Evolutionary conservation across 2,329 filamentous ascomycete species (phyloP), one percentile per base, ranked within the genome.

Genomic region (Verticillium alfalfae): DNA sequence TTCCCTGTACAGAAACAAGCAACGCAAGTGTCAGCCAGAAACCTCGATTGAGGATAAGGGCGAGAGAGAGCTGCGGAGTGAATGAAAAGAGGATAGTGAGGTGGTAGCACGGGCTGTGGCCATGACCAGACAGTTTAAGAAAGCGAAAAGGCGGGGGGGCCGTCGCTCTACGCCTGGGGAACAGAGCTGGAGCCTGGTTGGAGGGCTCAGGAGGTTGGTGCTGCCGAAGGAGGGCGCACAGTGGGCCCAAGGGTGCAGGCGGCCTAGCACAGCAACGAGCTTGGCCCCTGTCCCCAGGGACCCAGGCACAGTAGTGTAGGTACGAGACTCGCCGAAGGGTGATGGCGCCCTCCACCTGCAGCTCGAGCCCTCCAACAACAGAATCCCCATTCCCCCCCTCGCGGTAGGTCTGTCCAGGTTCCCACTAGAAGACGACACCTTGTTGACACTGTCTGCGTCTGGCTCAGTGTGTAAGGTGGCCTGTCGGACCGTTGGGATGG

Each of bases 51-150:
- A 64, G 63, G 36, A 79, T 78, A 72, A 76, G 77, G 45, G 77
- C 66, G 70, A 73, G 79, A 75, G 73, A 74, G 71, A 78, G 39
- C 74, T 76, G 76, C 77, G 75, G 75, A 77, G 76, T 78, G 78
- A 68, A 73, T 78, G 76, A 79, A 80, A 80, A 78, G 76, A 79
- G 78, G 72, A 79, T 79, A 79, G 77, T 73, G 75, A 78, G 75
- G 75, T 78, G 72, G 78, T 80, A 78, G 76, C 76, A 79, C 76
- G 74, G 74, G 71, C 74, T 75, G 74, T 72, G 74, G 73, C 70
- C 75, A 75, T 70, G 70, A 71, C 72, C 71, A 72, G 69, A 74
- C 70, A 72, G 71, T 73, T 76, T 75, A 72, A 75, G 75, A 69
- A 72, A 73, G 68, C 65, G 66, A 71, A 66, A 65, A 65, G 66